A percentile compares a stretch with the other conserved stretches of the same genome.
These are phyloP conservation scores for Gillenia trifoliata DNA, from an alignment of 306 rosid species.

Conservation along the genomic window DNA sequence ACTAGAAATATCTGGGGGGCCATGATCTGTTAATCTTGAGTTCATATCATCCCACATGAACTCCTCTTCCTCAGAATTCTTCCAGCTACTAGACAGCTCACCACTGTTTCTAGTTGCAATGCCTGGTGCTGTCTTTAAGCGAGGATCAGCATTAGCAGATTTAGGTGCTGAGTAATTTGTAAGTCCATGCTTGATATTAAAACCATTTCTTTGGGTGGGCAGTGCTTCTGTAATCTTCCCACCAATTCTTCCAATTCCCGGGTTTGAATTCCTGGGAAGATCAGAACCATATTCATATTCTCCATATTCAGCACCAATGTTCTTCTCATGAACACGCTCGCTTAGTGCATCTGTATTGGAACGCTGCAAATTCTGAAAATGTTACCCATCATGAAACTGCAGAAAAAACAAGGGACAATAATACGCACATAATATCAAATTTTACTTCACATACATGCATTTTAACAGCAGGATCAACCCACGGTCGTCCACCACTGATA, in stretches of 20 bases:
- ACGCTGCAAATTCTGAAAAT: conserved; percentile 63
- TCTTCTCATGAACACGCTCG: conserved; percentile 58
- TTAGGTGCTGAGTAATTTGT: conserved; percentile 44
- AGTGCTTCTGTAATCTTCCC: conserved; percentile 43
- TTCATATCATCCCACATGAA: conserved; percentile 78
- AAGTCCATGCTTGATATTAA: conserved; percentile 42
- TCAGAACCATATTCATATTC: conserved; percentile 50
- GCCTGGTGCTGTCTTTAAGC: conserved; percentile 35
- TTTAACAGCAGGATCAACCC: conserved; percentile 54
- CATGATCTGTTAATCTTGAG: conserved; percentile 41
- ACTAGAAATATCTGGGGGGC: conserved; percentile 37
- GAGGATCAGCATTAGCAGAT: conserved; percentile 47
- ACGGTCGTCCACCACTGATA: conserved; percentile 51
- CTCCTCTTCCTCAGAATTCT: conserved; percentile 91
- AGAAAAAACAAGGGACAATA: conserved; percentile 5
- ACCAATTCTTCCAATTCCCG: conserved; percentile 35
- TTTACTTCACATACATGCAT: conserved; percentile 44
- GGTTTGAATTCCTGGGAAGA: conserved; percentile 42
- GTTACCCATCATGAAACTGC: conserved; percentile 22
- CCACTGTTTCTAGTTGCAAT: conserved; percentile 30
- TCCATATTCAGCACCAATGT: conserved; percentile 34
- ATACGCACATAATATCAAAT: conserved; percentile 3
- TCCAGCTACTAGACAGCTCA: conserved; percentile 66
- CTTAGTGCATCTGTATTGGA: conserved; percentile 36
- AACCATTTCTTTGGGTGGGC: conserved; percentile 67